phyloP scores from a whole-genome alignment of 116 monocot genomes.

The Zostera marina region DNA sequence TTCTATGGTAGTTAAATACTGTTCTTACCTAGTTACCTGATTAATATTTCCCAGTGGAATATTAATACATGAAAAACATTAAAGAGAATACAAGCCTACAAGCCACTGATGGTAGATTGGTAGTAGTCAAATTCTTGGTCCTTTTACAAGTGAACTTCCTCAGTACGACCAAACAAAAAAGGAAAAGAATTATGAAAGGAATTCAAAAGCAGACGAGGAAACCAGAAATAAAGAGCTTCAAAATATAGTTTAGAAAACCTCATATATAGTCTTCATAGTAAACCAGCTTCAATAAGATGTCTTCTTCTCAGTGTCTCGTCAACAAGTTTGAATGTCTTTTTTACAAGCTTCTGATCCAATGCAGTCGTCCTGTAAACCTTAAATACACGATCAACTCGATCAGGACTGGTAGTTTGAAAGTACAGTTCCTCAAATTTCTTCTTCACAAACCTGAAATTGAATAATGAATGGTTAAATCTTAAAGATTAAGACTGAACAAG shows the following conservation, averaged over 20 bases:
- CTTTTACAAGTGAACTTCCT: no score
- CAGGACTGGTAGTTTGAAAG: conserved; percentile 74
- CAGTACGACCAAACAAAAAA: no score
- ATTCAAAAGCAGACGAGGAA: not conserved
- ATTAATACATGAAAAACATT: no score
- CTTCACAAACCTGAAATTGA: conserved; percentile 66
- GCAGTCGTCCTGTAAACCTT: conserved; percentile 94
- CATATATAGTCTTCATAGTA: conserved; percentile 17
- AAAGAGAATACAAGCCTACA: no score
- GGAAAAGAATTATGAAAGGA: not conserved
- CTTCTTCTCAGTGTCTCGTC: conserved; percentile 89
- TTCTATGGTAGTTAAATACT: no score
- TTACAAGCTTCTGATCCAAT: conserved; percentile 91
- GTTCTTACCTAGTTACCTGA: no score
- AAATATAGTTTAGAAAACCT: not conserved
- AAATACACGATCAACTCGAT: conserved; percentile 66
- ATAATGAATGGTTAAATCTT: not conserved
- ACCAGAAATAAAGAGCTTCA: not conserved
- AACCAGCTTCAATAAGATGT: conserved; percentile 69
- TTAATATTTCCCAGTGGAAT: no score
- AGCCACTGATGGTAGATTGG: no score
- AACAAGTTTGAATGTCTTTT: conserved; percentile 92
- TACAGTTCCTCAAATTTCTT: conserved; percentile 98
- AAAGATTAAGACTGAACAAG: not conserved
- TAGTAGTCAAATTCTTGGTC: no score